Conservation (phyloP, 1,284 basidiomycete genomes). For the Wallemia mellicola region DNA sequence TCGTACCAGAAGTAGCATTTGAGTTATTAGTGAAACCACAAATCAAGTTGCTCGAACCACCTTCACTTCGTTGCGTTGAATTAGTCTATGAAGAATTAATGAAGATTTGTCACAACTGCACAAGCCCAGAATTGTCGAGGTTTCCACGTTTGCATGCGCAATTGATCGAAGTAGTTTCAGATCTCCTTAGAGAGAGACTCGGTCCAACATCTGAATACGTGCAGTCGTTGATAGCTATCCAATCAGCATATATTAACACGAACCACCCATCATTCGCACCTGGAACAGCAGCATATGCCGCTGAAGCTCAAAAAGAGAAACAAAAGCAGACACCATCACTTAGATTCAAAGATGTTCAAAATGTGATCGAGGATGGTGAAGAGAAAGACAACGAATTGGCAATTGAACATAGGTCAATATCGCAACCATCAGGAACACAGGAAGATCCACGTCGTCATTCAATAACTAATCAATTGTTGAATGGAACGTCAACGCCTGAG, state of each 20-base stretch:
- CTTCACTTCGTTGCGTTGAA: slow-evolving; percentile 82
- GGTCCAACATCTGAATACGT: slow-evolving; percentile 92
- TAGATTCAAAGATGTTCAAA: not conserved
- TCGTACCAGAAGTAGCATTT: slow-evolving; percentile 91
- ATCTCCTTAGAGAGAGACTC: slow-evolving; percentile 72
- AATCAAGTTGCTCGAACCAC: slow-evolving; percentile 82
- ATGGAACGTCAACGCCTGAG: slow-evolving; percentile 2
- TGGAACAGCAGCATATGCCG: slow-evolving; percentile 25
- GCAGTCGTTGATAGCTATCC: slow-evolving; percentile 80
- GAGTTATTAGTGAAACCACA: slow-evolving; percentile 94
- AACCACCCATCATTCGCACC: slow-evolving; percentile 71
- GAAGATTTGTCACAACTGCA: slow-evolving; percentile 98
- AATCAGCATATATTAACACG: slow-evolving; percentile 97
- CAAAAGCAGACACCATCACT: slow-evolving; percentile 7
- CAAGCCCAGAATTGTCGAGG: slow-evolving; percentile 44
- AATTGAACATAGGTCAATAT: slow-evolving; percentile 12
- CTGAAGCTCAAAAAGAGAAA: slow-evolving; percentile 14
- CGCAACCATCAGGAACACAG: not conserved
- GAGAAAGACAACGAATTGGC: slow-evolving; percentile 13
- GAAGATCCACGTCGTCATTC: not conserved
- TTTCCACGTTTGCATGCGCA: slow-evolving; percentile 84
- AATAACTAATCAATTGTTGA: slow-evolving; percentile 8
- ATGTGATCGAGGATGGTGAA: slow-evolving; percentile 11
- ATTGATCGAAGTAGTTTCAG: slow-evolving; percentile 87
- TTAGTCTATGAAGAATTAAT: slow-evolving; percentile 96